These are phyloP conservation scores for Penicillium nordicum DNA, from an alignment of 2,329 filamentous ascomycete genomes.

Conservation along the genomic window DNA sequence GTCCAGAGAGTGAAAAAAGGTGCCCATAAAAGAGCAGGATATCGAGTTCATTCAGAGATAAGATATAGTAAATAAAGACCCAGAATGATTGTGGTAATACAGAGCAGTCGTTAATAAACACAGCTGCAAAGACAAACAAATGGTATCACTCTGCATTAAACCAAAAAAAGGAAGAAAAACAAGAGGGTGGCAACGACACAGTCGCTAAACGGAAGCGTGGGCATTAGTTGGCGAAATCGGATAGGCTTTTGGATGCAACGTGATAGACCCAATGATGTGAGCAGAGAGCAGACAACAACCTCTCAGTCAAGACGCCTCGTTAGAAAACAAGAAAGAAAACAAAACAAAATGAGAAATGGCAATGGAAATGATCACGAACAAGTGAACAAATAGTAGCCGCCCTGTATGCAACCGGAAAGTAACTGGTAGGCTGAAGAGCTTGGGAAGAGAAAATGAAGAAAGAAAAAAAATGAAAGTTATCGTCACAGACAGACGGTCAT, in stretches of 20 bases:
- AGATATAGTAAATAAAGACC: constrained; percentile 6
- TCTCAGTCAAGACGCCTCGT: constrained; percentile 23
- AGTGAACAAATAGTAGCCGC: constrained; percentile 20
- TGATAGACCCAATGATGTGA: constrained; percentile 19
- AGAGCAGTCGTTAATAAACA: constrained; percentile 18
- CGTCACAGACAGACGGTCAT: constrained; percentile 21
- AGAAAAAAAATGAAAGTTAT: constrained; percentile 15
- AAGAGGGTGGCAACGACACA: constrained; percentile 7
- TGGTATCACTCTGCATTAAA: constrained; percentile 38
- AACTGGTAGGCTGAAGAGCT: constrained; percentile 21
- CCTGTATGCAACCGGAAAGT: constrained; percentile 25
- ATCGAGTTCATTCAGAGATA: constrained; percentile 2
- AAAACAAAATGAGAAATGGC: background rate
- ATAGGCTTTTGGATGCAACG: constrained; percentile 25
- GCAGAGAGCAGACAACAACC: constrained; percentile 17
- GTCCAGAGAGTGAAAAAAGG: background rate
- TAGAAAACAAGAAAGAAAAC: constrained; percentile 13
- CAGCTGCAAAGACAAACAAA: constrained; percentile 25
- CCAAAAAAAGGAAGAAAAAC: constrained; percentile 20
- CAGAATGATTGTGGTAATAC: constrained; percentile 21
- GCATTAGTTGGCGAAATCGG: constrained; percentile 20
- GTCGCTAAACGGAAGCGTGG: constrained; percentile 25
- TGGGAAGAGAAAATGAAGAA: constrained; percentile 14
- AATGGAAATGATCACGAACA: constrained; percentile 5
- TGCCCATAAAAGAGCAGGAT: constrained; percentile 2